Evolutionary conservation across 495 filamentous ascomycete genomes (phyloP), one percentile per base, ranked within the genome.

Genomic region (Neurospora sp.): DNA sequence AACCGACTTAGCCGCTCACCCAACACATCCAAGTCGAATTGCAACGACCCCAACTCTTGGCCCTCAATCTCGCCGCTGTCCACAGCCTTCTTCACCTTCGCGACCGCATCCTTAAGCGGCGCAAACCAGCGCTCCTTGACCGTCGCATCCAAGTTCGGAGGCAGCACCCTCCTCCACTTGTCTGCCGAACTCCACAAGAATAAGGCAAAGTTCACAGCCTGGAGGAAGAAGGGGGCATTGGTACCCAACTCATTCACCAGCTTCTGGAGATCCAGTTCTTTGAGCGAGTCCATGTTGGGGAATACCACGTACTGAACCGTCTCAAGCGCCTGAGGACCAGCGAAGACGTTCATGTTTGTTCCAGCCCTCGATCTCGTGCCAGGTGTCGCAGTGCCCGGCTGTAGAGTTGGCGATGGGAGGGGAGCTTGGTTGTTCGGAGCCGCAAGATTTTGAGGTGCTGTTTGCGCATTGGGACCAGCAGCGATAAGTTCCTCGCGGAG

Each of bases 401-500:
- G 44, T 72, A 71, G 41, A 16, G 18, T 20, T 14, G 14, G 54
- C 27, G 37, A 49, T 31, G 6, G 60, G 37, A 23, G 44, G 9
- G 42, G 54, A 66, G 27, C 27, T 35, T 39, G 14, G 66, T 18
- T 31, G 69, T 18, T 31, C 20, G 14, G 70, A 16, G 20, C 69
- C 62, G 54, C 54, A 18, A 66, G 54, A 10, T 66, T 66, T 37
- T 66, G 54, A 35, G 54, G 72, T 66, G 40, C 80, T 74, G 23
- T 71, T 40, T 23, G 70, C 73, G 12, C 31, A 11, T 75, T 77
- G 35, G 54, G 54, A 16, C 12, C 54, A 76, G 89, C 84, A 31
- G 83, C 81, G 16, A 95, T 83, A 3, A 95, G 87, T 79, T 97
- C 95, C 70, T 94, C 90, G 79, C 94, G 95, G 5, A 98, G 83